A percentile compares a stretch with the other conserved stretches of the same genome.
Evolutionary conservation across 1,284 basidiomycete genomes (phyloP).

Genomic region (Mrakiaceae sp.): DNA sequence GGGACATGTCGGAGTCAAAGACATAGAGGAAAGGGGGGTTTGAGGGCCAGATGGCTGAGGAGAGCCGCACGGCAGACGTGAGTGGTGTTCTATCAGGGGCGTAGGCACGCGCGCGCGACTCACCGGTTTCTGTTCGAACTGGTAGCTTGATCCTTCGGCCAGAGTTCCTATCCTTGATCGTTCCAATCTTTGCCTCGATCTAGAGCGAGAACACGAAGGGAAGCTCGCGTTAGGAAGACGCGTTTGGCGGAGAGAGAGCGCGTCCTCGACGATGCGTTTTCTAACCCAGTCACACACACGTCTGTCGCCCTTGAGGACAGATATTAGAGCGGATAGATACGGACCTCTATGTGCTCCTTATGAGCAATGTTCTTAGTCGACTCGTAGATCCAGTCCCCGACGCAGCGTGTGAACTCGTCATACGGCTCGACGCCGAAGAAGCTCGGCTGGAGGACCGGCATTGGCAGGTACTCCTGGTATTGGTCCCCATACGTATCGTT

Average conservation of each 20-base stretch:
- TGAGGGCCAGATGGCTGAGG: constrained; percentile 2
- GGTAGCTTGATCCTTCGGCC: constrained; percentile 1
- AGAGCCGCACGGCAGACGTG: neutral
- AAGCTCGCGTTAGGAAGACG: neutral
- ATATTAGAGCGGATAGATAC: neutral
- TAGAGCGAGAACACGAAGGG: neutral
- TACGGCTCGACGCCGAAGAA: constrained; percentile 14
- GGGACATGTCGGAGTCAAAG: constrained; percentile 15
- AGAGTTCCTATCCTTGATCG: neutral
- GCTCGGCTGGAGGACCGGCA: neutral
- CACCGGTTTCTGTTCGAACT: constrained; percentile 8
- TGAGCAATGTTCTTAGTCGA: neutral
- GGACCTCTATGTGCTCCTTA: constrained; percentile 11
- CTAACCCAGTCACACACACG: neutral
- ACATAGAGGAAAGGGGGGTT: neutral
- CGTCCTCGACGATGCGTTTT: neutral
- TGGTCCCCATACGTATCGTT: too few species aligned
- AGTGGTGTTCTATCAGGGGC: neutral
- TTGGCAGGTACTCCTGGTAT: too few species aligned
- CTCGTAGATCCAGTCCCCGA: constrained; percentile 14
- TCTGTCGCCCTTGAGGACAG: neutral
- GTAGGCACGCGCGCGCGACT: neutral
- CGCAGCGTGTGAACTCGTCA: constrained; percentile 8
- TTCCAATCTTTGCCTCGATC: constrained; percentile 17
- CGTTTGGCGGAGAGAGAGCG: neutral